Evolutionary conservation across 2,329 filamentous ascomycete genomes (phyloP), one percentile per base, ranked within the genome.

Genomic region (Huntiella omanensis): DNA sequence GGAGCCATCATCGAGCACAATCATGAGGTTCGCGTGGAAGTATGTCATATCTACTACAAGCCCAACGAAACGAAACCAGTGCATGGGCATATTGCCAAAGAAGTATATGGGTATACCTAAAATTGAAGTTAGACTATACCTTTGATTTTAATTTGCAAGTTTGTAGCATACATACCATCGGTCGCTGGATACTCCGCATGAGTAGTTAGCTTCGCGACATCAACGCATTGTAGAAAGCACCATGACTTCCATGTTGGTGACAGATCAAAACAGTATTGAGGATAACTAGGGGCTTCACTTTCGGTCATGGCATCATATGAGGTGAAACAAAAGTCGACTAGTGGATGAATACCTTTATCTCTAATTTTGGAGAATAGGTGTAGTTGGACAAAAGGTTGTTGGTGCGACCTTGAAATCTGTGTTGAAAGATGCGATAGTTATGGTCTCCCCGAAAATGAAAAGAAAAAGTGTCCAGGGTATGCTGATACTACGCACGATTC

Each of bases 31-130:
- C 33, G 60, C 60, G 33, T 55, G 51, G 47, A 64, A 70, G 16
- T 75, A 66, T 52, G 75, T 69, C 33, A 75, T 61, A 10, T 71
- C 73, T 47, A 86, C 76, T 16, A 88, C 69, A 5, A 49, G 33
- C 28, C 83, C 83, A 5, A 76, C 70, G 32, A 87, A 60, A 51
- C 78, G 76, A 45, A 83, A 72, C 73, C 78, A 87, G 68, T 76
- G 75, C 54, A 88, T 75, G 0, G 83, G 83, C 53, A 87, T 75
- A 58, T 86, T 87, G 43, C 68, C 60, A 62, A 77, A 69, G 59
- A 86, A 85, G 57, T 68, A 78, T 33, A 78, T 64, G 52, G 69
- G 63, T 54, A 74, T 69, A 42, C 67, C 67, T 62, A 16, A 4
- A 28, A 4, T 4, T n/a, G 6, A 28, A 28, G 22, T 28, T 8